Evolutionary conservation across 495 filamentous ascomycete genomes (phyloP).

Genomic region (Cercophora samala): DNA sequence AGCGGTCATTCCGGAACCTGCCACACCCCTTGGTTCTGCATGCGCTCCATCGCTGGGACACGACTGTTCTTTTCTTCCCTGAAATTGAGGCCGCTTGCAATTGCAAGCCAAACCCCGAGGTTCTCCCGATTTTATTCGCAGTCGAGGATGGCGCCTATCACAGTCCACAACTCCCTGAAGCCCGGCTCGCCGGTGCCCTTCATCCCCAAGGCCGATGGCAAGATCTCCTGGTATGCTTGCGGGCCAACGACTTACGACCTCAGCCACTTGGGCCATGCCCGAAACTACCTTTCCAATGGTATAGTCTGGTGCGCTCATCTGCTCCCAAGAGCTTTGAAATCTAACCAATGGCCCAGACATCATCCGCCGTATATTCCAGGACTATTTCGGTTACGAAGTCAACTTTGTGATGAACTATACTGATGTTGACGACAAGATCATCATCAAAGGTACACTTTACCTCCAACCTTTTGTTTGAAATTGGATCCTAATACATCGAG

Average conservation of each 20-base stretch:
- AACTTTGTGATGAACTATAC: slow-evolving; percentile 97
- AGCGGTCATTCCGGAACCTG: background rate
- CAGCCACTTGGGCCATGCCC: slow-evolving; percentile 74
- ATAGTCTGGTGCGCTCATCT: background rate
- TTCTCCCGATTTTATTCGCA: slow-evolving; percentile 17
- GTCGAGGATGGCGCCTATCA: slow-evolving; percentile 48
- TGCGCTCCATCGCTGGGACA: slow-evolving; percentile 25
- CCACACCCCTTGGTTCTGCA: slow-evolving; percentile 16
- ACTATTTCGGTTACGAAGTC: slow-evolving; percentile 84
- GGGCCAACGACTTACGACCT: slow-evolving; percentile 93
- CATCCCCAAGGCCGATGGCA: slow-evolving; percentile 67
- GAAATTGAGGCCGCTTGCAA: slow-evolving; percentile 28
- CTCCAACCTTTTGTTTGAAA: background rate
- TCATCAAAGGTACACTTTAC: background rate
- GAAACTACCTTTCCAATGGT: background rate
- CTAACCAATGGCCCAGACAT: slow-evolving; percentile 72
- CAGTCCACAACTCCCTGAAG: slow-evolving; percentile 75
- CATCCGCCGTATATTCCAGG: slow-evolving; percentile 75
- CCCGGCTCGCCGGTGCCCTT: slow-evolving; percentile 68
- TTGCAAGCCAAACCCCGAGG: slow-evolving; percentile 16
- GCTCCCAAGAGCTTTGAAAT: background rate
- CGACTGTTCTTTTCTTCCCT: slow-evolving; percentile 23
- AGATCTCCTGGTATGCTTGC: slow-evolving; percentile 85
- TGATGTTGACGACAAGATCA: slow-evolving; percentile 83
- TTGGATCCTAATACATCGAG: background rate